Evolutionary conservation across 2,329 filamentous ascomycete species (phyloP), one percentile per base, ranked within the genome.

Genomic region (Elsinoe necatrix): DNA sequence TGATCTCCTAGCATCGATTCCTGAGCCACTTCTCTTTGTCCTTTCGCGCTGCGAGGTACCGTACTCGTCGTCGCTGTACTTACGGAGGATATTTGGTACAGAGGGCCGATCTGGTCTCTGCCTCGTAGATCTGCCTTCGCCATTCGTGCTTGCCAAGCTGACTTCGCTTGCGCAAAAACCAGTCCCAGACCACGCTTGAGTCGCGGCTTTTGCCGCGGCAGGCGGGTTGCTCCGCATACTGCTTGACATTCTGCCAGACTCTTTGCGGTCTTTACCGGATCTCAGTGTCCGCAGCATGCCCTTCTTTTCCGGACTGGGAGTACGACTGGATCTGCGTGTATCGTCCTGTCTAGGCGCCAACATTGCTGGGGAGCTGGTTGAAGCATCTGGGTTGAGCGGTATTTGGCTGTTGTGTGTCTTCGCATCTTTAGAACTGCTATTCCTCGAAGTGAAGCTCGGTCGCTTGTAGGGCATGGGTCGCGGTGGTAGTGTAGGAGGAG

Each of bases 141-240:
- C 56, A 31, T 56, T 58, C 1, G 58, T 48, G 34, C 58, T 48
- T 16, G 61, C 59, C 54, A 61, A 9, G 56, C 54, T 56, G 29
- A 58, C 60, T 39, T 60, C 47, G 54, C 62, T 62, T 23, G 59
- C 59, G 54, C 23, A 50, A 60, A 48, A 62, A 65, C 64, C 72
- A 67, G 60, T 73, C 14, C 27, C 55, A 63, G 65, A 65, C 81
- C 82, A 85, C n/a, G 81, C 81, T 58, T 83, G 74, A 2, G 80
- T 81, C 1, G 82, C 82, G 2, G 82, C 82, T 63, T 80, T 82
- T 16, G 82, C 80, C 18, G 82, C 81, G 58, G 79, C 78, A 35
- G 77, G 75, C n/a, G 75, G 76, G 29, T 73, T 72, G 48, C 69
- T 74, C 54, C 73, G 70, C 45, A 75, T 65, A 18, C 71, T 73